Percentiles rank a stretch among this genome's conserved stretches.
Evolutionary conservation across 306 rosid species (phyloP).

Genomic region (Hippophae tibetana): DNA sequence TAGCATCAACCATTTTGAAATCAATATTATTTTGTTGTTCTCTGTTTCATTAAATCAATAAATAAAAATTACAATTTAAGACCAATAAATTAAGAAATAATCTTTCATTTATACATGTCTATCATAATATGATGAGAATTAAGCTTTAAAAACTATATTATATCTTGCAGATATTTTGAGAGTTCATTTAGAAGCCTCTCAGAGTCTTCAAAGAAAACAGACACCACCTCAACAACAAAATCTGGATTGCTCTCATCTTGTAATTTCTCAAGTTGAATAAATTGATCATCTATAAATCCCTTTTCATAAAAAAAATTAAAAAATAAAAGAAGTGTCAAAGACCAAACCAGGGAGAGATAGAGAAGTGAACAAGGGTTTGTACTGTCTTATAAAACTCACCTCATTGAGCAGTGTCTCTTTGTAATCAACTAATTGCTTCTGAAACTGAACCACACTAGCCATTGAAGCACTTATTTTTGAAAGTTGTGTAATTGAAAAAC

Average conservation of each 20-base stretch:
- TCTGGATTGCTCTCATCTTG: conserved; percentile 82
- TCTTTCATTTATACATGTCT: neutral
- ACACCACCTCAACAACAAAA: conserved; percentile 74
- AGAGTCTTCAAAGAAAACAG: conserved; percentile 67
- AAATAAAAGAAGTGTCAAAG: conserved; percentile 5
- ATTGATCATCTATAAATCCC: conserved; percentile 74
- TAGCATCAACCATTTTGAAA: conserved; percentile 53
- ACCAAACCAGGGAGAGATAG: neutral
- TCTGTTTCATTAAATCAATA: conserved; percentile 23
- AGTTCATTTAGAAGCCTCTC: conserved; percentile 61
- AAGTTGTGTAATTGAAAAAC: neutral
- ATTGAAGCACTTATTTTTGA: conserved; percentile 26
- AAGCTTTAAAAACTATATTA: neutral
- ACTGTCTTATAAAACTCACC: conserved; percentile 25
- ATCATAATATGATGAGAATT: neutral
- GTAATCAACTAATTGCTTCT: conserved; percentile 44
- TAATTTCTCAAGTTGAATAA: conserved; percentile 48
- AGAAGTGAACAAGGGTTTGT: neutral
- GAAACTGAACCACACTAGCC: conserved; percentile 43
- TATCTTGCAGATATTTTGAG: conserved; percentile 41
- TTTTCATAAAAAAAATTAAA: conserved; percentile 15
- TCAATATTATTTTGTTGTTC: conserved; percentile 37
- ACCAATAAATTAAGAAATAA: neutral
- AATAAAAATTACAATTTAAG: neutral
- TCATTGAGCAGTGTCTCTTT: conserved; percentile 52